A percentile compares a stretch with the other conserved stretches of the same genome.
Conservation (phyloP, 169 alveolate species). For the Eimeria acervulina region DNA sequence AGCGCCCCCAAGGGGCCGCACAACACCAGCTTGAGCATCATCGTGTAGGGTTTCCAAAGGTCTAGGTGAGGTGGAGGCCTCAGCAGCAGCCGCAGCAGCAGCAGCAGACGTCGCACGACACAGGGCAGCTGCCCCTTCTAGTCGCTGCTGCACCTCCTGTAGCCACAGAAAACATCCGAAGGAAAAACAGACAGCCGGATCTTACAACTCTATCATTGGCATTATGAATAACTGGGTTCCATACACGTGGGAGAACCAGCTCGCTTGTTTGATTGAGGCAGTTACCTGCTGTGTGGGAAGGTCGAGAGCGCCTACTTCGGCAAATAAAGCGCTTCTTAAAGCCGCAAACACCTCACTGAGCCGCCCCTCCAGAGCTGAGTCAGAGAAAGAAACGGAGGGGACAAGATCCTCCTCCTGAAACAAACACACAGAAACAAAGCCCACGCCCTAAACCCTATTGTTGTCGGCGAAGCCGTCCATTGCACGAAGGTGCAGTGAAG, state of each 20-base stretch:
- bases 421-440: not conserved
- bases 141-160: constrained; percentile 66
- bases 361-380: not conserved
- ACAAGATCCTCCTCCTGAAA: not conserved
- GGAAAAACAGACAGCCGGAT: not conserved
- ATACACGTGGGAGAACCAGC: not conserved
- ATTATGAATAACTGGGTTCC: not conserved
- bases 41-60: not conserved
- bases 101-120: constrained; percentile 56
- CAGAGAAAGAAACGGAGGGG: not conserved
- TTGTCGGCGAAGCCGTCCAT: not conserved
- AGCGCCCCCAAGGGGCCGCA: not conserved
- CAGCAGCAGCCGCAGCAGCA: constrained; percentile 47
- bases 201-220: not conserved
- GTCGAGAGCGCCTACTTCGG: constrained; percentile 37
- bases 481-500: not conserved
- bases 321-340: not conserved
- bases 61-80: not conserved
- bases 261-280: not conserved
- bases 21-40: not conserved
- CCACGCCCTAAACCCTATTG: not conserved
- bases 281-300: not conserved
- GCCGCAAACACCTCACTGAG: not conserved
- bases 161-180: constrained; percentile 2
- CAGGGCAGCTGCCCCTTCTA: constrained; percentile 20